Conservation (phyloP, 2,329 filamentous ascomycete species). For the Botrytis medusae region DNA sequence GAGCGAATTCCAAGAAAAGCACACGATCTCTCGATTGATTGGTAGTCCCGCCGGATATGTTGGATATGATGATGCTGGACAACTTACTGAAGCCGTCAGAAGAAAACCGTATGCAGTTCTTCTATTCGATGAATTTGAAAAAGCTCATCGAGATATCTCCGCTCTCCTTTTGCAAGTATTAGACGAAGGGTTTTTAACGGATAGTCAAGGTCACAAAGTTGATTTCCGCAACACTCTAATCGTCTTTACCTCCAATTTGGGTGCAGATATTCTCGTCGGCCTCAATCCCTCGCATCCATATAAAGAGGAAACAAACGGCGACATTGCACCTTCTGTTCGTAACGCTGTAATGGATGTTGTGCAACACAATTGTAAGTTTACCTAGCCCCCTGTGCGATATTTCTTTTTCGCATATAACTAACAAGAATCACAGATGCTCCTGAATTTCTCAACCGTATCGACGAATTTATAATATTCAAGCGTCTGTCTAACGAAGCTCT, state of each 20-base stretch:
- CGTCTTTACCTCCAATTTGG: conserved; percentile 92
- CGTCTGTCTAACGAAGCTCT: conserved; percentile 75
- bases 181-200: conserved; percentile 93
- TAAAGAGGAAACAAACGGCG: conserved; percentile 61
- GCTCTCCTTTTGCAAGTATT: conserved; percentile 89
- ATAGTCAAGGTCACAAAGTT: conserved; percentile 92
- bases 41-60: conserved; percentile 93
- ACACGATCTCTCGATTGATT: conserved; percentile 90
- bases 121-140: conserved; percentile 96
- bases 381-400: conserved; percentile 34
- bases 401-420: not conserved
- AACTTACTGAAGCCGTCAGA: conserved; percentile 91
- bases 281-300: conserved; percentile 65
- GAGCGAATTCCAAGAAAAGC: conserved; percentile 97
- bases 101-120: conserved; percentile 94
- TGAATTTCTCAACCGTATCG: conserved; percentile 94
- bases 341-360: conserved; percentile 88
- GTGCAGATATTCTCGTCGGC: conserved; percentile 85
- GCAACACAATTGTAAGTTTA: conserved; percentile 51
- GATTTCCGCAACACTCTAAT: conserved; percentile 97
- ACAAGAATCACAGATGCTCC: conserved; percentile 59
- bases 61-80: conserved; percentile 94
- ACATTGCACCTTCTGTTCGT: conserved; percentile 72
- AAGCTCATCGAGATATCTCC: conserved; percentile 93
- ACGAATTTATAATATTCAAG: conserved; percentile 96